Base-by-base conservation (phyloP, 345 rosid genomes). In the Combretum micranthum region DNA sequence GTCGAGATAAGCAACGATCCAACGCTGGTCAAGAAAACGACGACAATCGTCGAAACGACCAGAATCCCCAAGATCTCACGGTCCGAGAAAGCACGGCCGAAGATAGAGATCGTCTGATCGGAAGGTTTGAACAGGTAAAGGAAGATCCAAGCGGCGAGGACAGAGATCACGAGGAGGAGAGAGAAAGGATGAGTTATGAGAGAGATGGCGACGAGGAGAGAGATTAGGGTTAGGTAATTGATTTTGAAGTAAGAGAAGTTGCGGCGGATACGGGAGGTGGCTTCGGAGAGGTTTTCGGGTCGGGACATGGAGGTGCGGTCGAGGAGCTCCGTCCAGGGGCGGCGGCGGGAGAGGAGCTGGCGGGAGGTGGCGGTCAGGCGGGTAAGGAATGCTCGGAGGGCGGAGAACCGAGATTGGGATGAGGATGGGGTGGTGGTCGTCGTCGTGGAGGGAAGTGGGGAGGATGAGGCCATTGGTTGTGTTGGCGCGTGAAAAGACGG, bases 21-120 rank as follows among this genome's bases (percentile, higher is more conserved):
- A 1, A 86, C 90, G 72, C 81, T 83, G 48, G 95, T 86, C 83
- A 86, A 73, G 62, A 83, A 86, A 61, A 86, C 84, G n/a, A 86
- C 88, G 3, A 83, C 75, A 12, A 83, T 58, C 4, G 94, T 85
- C 61, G 64, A 50, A 37, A 85, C 43, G 12, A 79, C 81, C 55
- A 88, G 70, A 3, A 63, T 67, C 19, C 83, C 83, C 3, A 88
- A 68, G 15, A 89, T 82, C 63, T 88, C 96, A 11, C 88, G 82
- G 20, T 88, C 94, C 13, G 94, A 82, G 70, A 83, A 85, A 12
- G 87, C 78, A 49, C 94, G 90, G 60, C 93, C 88, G 18, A 72
- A 64, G 49, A 85, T 39, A 39, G 80, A 74, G 43, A 85, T 52
- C 3, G 96, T 84, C 72, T 86, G 91, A 75, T 88, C 91, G 13